phyloP scores from a whole-genome alignment of 495 filamentous ascomycete genomes.

The Neohortaea acidophila region DNA sequence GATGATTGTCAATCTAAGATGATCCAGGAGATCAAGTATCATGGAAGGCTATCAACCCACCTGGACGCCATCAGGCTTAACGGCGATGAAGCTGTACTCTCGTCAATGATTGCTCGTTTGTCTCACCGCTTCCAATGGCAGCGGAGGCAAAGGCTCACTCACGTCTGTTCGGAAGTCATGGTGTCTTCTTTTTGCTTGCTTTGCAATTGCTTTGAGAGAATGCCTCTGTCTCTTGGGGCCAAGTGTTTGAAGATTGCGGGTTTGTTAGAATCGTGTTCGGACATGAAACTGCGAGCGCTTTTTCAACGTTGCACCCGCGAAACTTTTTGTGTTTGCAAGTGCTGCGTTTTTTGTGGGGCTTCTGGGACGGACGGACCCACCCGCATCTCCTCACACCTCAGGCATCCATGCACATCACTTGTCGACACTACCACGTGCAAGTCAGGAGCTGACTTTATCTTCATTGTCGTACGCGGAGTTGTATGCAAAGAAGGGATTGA shows the following conservation, averaged over 20 bases:
- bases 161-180: slow-evolving; percentile 92
- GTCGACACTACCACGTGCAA: no score
- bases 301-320: no score
- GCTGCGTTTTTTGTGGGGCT: no score
- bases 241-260: slow-evolving; percentile 3
- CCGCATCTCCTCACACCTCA: no score
- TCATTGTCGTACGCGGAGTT: no score
- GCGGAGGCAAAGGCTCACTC: slow-evolving; percentile 31
- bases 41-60: slow-evolving; percentile 34
- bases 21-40: no score
- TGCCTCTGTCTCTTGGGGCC: not conserved
- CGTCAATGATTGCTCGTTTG: slow-evolving; percentile 8
- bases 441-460: no score
- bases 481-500: no score
- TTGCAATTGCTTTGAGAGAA: slow-evolving; percentile 9
- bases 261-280: not conserved
- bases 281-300: not conserved
- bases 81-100: slow-evolving; percentile 74
- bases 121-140: slow-evolving; percentile 1
- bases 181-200: slow-evolving; percentile 36
- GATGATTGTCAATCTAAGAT: slow-evolving; percentile 17
- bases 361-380: no score
- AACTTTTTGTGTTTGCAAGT: slow-evolving; percentile 1
- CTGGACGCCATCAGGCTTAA: slow-evolving; percentile 99
- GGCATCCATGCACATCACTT: no score